These are phyloP conservation scores for Ogataea nakhonphanomensis DNA, from an alignment of 805 yeast species.

Conservation along the genomic window DNA sequence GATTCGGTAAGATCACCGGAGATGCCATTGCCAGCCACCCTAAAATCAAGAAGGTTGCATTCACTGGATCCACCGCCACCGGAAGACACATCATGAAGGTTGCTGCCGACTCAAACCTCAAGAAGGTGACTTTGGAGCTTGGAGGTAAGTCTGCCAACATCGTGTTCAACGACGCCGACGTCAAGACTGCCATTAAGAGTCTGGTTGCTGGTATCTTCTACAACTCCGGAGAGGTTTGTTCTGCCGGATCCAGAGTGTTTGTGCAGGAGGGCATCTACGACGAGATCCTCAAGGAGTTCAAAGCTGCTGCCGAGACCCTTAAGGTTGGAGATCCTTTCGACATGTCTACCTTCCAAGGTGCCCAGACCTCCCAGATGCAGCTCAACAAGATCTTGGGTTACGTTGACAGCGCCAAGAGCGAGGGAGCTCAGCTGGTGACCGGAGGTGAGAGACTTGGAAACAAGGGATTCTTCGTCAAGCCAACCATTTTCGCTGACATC, in stretches of 20 bases:
- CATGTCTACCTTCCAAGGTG: conserved; percentile 66
- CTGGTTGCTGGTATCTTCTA: conserved; percentile 67
- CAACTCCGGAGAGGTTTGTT: conserved; percentile 81
- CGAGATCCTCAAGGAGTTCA: conserved; percentile 54
- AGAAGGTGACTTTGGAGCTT: conserved; percentile 76
- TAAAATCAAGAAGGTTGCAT: conserved; percentile 69
- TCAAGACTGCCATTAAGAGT: conserved; percentile 46
- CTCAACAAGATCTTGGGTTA: conserved; percentile 65
- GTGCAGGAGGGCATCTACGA: conserved; percentile 73
- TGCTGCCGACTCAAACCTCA: conserved; percentile 69
- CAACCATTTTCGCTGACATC: conserved; percentile 72
- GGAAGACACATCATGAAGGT: conserved; percentile 69
- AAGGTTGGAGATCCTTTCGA: conserved; percentile 78
- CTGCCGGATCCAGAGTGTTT: conserved; percentile 78
- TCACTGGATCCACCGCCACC: conserved; percentile 77
- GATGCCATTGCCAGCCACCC: conserved; percentile 66
- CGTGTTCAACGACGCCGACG: conserved; percentile 65
- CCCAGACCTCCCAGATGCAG: conserved; percentile 70
- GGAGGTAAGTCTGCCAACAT: conserved; percentile 84
- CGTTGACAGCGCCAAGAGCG: conserved; percentile 62
- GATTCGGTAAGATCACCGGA: conserved; percentile 73
- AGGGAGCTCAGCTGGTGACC: conserved; percentile 63
- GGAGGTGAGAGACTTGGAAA: conserved; percentile 67
- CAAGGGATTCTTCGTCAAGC: conserved; percentile 70
- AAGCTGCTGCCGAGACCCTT: conserved; percentile 52